Evolutionary conservation across 345 rosid species (phyloP).

Genomic region (Gossypium thurberi): DNA sequence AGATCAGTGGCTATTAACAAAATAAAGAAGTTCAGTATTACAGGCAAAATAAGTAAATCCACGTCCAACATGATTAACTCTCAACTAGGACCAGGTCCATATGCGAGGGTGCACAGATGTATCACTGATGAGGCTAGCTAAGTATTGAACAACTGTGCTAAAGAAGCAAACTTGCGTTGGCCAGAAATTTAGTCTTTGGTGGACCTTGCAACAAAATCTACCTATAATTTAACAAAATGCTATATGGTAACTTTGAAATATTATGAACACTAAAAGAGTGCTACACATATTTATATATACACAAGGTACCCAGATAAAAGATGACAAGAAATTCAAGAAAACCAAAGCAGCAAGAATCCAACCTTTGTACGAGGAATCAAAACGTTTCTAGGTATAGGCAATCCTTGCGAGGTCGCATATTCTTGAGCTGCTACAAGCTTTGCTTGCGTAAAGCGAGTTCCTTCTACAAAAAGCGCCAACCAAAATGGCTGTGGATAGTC

Average conservation of each 20-base stretch:
- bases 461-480: constrained; percentile 98
- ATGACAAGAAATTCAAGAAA: neutral
- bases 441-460: constrained; percentile 92
- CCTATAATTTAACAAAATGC: neutral
- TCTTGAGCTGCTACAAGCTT: constrained; percentile 93
- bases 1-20: neutral
- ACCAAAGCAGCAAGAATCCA: constrained; percentile 2
- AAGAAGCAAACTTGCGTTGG: neutral
- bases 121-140: neutral
- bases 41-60: neutral
- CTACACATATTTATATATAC: neutral
- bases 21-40: neutral
- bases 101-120: neutral
- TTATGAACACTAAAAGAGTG: neutral
- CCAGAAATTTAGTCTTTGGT: neutral
- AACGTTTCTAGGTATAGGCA: constrained; percentile 85
- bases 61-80: neutral
- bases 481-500: constrained; percentile 91
- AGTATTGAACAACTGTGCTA: neutral
- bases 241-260: neutral
- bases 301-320: neutral
- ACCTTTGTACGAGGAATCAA: constrained; percentile 99
- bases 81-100: neutral
- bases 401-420: constrained; percentile 71
- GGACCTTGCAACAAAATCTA: neutral